Base-by-base conservation (phyloP, 768 basidiomycete species). In the Gymnopilus junonius region DNA sequence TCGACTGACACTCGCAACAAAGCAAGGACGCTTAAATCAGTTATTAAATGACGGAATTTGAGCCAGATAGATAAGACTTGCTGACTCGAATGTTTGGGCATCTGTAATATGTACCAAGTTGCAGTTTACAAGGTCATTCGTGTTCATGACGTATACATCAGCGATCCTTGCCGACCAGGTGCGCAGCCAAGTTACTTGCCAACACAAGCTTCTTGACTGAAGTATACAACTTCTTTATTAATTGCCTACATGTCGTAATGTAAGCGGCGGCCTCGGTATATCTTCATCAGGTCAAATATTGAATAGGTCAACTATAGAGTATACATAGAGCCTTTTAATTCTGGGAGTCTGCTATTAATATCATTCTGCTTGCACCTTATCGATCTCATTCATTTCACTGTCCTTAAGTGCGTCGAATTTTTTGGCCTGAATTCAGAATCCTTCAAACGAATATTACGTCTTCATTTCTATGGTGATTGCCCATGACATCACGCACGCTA, bases 401-500 rank as follows among this genome's bases (percentile, higher is more conserved):
- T 35, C n/a, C n/a, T n/a, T 35, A 14, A 3, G 8, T 1, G 35
- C 11, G 8, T 35, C 8, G 8, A 43, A 21, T 15, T 23, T 25
- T 23, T 10, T 10, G 12, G 43, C 23, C 20, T n/a, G 10, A 45
- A 25, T 12, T 45, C 15, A 12, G 20, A 32, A 32, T 29, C 11
- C 4, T 35, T 11, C 32, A 23, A 37, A 11, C 21, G 53, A 29
- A 3, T 35, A 35, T 48, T 48, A 27, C 45, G 25, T 48, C 23
- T 37, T 54, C 53, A 54, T 54, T 54, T 37, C 53, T 37, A 54
- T 54, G 53, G 35, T 34, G 37, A 54, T 54, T 54, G 21, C 3
- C 4, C 7, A 21, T 29, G 8, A 29, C 14, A 3, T 15, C 17
- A 25, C 14, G 45, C 42, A 37, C 4, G 42, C 21, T 11, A 43